Conservation (phyloP, 768 basidiomycete species). For the Cubamyces lactineus region DNA sequence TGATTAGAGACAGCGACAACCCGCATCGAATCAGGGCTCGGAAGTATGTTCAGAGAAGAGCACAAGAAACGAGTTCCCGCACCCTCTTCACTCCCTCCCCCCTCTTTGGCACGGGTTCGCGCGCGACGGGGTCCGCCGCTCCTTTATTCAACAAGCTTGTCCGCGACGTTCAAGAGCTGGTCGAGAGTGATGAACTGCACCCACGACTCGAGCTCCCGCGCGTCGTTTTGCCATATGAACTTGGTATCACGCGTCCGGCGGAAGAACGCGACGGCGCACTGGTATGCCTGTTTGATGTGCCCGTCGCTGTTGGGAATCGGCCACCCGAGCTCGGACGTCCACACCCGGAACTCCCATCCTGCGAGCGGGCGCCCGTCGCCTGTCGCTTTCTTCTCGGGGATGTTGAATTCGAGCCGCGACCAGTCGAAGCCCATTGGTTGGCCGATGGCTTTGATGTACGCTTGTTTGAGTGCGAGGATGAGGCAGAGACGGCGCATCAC, state of each 20-base stretch:
- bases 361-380: slow-evolving; percentile 71
- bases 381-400: slow-evolving; percentile 59
- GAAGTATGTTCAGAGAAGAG: slow-evolving; percentile 1
- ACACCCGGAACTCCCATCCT: slow-evolving; percentile 89
- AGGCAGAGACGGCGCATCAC: slow-evolving; percentile 76
- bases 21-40: not conserved
- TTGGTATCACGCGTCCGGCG: slow-evolving; percentile 64
- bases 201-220: slow-evolving; percentile 73
- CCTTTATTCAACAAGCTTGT: slow-evolving; percentile 65
- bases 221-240: slow-evolving; percentile 73
- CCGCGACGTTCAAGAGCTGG: slow-evolving; percentile 78
- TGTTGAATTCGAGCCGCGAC: slow-evolving; percentile 80
- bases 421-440: slow-evolving; percentile 82
- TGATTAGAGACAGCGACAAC: not conserved
- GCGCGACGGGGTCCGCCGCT: not conserved
- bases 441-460: slow-evolving; percentile 84
- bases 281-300: slow-evolving; percentile 68
- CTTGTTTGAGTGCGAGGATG: slow-evolving; percentile 76
- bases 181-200: slow-evolving; percentile 85
- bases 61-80: not conserved
- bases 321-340: slow-evolving; percentile 66
- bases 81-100: not conserved
- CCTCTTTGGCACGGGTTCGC: not conserved
- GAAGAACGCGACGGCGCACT: slow-evolving; percentile 80
- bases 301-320: slow-evolving; percentile 56